phyloP scores from a whole-genome alignment of 2,329 filamentous ascomycete species.

The Plectosphaerella sp. region DNA sequence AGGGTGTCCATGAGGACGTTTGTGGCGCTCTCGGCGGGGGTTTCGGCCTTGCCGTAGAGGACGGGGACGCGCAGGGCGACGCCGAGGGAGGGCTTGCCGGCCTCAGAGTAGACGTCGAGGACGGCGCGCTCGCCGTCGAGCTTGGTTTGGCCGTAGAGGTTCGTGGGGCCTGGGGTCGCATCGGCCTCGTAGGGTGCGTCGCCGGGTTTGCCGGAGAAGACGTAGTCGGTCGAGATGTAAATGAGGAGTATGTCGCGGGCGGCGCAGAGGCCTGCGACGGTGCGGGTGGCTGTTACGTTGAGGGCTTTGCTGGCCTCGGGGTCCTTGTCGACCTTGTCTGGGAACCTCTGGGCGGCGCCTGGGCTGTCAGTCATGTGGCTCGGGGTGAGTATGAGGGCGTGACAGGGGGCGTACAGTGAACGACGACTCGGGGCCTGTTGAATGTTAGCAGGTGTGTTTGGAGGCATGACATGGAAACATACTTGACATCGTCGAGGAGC shows the following conservation, averaged over 20 bases:
- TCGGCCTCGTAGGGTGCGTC: slow-evolving; percentile 76
- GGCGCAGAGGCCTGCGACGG: slow-evolving; percentile 63
- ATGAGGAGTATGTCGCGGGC: slow-evolving; percentile 59
- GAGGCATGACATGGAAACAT: slow-evolving; percentile 15
- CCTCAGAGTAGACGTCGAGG: slow-evolving; percentile 51
- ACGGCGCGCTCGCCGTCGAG: slow-evolving; percentile 60
- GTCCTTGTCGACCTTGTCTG: slow-evolving; percentile 78
- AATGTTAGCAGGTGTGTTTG: background rate
- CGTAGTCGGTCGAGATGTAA: slow-evolving; percentile 81
- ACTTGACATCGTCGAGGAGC: slow-evolving; percentile 52
- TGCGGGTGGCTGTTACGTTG: slow-evolving; percentile 67
- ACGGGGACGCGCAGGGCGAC: slow-evolving; percentile 78
- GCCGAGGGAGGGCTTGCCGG: slow-evolving; percentile 47
- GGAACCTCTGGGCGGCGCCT: slow-evolving; percentile 85
- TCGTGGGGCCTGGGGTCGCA: slow-evolving; percentile 63
- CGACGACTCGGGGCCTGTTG: slow-evolving; percentile 66
- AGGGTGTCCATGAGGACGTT: slow-evolving; percentile 76
- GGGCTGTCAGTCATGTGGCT: background rate
- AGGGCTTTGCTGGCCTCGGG: slow-evolving; percentile 69
- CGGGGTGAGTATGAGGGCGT: background rate
- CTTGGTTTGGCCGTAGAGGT: slow-evolving; percentile 66
- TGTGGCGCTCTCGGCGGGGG: slow-evolving; percentile 71
- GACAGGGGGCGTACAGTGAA: slow-evolving; percentile 62
- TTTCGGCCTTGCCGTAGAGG: slow-evolving; percentile 73
- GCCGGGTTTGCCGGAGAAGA: slow-evolving; percentile 69